A percentile compares a stretch with the other conserved stretches of the same genome.
Evolutionary conservation across 108 stramenopile genomes (phyloP).

Genomic region (Cyclostephanos invisitatus): DNA sequence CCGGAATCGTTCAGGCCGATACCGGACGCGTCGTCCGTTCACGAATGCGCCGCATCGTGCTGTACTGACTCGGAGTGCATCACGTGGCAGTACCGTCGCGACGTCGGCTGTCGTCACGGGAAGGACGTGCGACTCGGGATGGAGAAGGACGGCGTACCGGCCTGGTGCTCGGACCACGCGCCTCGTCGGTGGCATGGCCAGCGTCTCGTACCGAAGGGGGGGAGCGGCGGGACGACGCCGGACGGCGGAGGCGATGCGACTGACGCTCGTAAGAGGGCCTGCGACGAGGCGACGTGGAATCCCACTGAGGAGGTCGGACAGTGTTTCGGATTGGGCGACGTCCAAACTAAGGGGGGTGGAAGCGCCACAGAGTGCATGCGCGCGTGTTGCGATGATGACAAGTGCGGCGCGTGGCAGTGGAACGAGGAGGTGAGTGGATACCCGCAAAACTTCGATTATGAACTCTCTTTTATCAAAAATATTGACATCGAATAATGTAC

Average conservation of each 20-base stretch:
- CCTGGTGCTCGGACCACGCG: slow-evolving; percentile 61
- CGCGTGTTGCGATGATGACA: slow-evolving; percentile 56
- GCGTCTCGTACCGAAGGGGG: slow-evolving; percentile 27
- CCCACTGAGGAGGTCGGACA: slow-evolving; percentile 57
- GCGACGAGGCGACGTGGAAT: slow-evolving; percentile 51
- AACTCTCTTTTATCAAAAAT: not conserved
- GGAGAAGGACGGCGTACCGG: slow-evolving; percentile 57
- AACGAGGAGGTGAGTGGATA: slow-evolving; percentile 25
- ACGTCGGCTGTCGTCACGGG: slow-evolving; percentile 57
- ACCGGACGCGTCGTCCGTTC: slow-evolving; percentile 16
- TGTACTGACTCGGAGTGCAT: slow-evolving; percentile 46
- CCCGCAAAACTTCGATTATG: not conserved
- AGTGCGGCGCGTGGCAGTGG: slow-evolving; percentile 63
- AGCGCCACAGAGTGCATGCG: slow-evolving; percentile 47
- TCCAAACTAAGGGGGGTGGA: slow-evolving; percentile 27
- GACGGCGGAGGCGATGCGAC: not conserved
- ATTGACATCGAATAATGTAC: not conserved
- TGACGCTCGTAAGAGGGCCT: slow-evolving; percentile 27
- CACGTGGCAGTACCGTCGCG: slow-evolving; percentile 53
- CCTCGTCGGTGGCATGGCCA: slow-evolving; percentile 59
- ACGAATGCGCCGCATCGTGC: slow-evolving; percentile 48
- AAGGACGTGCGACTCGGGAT: slow-evolving; percentile 54
- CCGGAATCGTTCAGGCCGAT: slow-evolving; percentile 34
- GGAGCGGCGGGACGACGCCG: not conserved
- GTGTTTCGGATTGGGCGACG: slow-evolving; percentile 65